Base-by-base conservation (phyloP, 306 rosid genomes). In the Prunus mume region DNA sequence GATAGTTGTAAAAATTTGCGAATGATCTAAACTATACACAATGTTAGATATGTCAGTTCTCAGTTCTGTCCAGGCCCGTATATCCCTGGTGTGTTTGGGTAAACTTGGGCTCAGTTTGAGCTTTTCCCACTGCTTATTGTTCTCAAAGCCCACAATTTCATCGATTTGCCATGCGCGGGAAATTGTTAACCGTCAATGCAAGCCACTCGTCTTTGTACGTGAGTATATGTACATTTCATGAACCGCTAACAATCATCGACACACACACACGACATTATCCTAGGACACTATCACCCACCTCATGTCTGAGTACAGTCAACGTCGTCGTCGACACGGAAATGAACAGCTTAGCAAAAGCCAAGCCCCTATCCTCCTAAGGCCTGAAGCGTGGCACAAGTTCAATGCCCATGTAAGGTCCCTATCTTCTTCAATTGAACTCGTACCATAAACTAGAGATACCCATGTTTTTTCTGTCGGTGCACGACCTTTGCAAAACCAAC, bases 381-480 rank as follows among this genome's bases (percentile, higher is more conserved):
- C 10, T 12, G 9, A 19, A 24, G 61, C 60, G 2, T 28, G 47
- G 46, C 58, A 27, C 43, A 45, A 27, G 28, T 24, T 27, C 51
- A 20, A 20, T 63, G 68, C 68, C 57, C 24, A 25, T 19, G 27
- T 24, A 17, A 17, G 76, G n/a, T 73, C 76, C 68, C 55, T 15
- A 13, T 46, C 60, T n/a, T 19, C 47, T 62, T 49, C 20, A 28
- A 24, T 34, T 12, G 6, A 24, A 24, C 5, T 25, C 43, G 6
- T 72, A 25, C 45, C 30, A n/a, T 38, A 18, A 65, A 65, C 52
- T 24, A 24, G n/a, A 22, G 15, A 24, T 20, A 9, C 67, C 68
- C 9, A 28, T 30, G 34, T 38, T 38, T 22, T n/a, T 54, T 61
- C 14, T 50, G 74, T 77, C 78, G 75, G 76, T 63, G 28, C 3